Conservation (phyloP, 2,329 filamentous ascomycete species). For the Phoma herbarum region DNA sequence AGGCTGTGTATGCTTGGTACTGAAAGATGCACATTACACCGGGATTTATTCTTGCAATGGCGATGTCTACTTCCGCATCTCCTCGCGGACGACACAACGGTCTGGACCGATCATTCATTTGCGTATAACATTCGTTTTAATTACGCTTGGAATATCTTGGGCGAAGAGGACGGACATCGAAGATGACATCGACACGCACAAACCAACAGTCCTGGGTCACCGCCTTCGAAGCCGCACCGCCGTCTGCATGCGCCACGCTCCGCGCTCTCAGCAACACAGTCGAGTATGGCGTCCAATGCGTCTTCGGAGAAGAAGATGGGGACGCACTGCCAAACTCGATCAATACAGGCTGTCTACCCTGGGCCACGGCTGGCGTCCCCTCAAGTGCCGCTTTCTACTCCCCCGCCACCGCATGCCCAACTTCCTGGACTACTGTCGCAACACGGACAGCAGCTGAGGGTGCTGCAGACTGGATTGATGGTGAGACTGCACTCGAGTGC, state of each 20-base stretch:
- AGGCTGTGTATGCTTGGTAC: conserved; percentile 17
- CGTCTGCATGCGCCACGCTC: conserved; percentile 31
- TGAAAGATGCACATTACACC: not conserved
- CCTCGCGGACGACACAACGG: not conserved
- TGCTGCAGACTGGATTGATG: conserved; percentile 25
- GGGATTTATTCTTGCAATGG: not conserved
- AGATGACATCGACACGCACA: conserved; percentile 28
- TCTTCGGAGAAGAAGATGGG: conserved; percentile 82
- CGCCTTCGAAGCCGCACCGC: conserved; percentile 26
- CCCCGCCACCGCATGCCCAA: conserved; percentile 35
- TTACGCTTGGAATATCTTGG: not conserved
- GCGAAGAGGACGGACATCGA: not conserved
- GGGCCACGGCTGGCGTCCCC: conserved; percentile 27
- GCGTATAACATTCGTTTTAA: not conserved
- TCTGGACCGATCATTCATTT: not conserved
- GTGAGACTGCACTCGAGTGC: conserved; percentile 36
- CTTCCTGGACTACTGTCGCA: conserved; percentile 31
- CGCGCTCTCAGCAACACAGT: conserved; percentile 24
- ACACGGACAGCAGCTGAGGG: conserved; percentile 26
- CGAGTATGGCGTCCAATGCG: conserved; percentile 81
- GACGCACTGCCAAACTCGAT: conserved; percentile 77
- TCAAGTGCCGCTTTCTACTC: conserved; percentile 32
- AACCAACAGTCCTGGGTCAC: conserved; percentile 31
- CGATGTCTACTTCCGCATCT: not conserved
- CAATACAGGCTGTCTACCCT: conserved; percentile 59